Evolutionary conservation across 192 early-diverging fungal species (phyloP).

Genomic region (Coemansia sp.): DNA sequence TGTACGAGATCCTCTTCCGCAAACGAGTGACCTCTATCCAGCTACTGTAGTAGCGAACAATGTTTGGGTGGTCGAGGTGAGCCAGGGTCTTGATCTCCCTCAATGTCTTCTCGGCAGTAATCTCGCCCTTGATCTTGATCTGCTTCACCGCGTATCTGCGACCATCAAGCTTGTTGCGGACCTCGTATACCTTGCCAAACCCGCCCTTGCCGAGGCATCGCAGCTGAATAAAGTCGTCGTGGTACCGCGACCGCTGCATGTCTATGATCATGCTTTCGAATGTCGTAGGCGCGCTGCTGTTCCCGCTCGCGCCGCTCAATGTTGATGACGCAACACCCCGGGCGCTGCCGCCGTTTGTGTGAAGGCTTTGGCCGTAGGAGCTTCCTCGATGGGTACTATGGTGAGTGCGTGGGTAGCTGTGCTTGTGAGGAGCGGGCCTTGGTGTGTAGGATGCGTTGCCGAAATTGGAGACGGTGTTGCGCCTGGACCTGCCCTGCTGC

Average conservation of each 20-base stretch:
- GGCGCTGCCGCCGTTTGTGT: background rate
- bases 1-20: slow-evolving; percentile 9
- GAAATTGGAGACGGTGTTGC: slow-evolving; percentile 6
- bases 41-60: slow-evolving; percentile 89
- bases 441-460: background rate
- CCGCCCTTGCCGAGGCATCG: slow-evolving; percentile 84
- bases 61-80: slow-evolving; percentile 80
- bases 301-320: background rate
- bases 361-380: background rate
- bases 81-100: slow-evolving; percentile 91
- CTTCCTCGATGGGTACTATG: background rate
- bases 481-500: background rate
- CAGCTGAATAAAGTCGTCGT: slow-evolving; percentile 82
- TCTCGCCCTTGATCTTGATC: slow-evolving; percentile 64
- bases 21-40: slow-evolving; percentile 79
- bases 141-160: slow-evolving; percentile 92
- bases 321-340: background rate
- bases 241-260: slow-evolving; percentile 62
- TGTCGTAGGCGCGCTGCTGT: slow-evolving; percentile 2
- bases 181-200: slow-evolving; percentile 84
- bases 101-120: slow-evolving; percentile 71
- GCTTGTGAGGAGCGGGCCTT: background rate
- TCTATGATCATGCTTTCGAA: slow-evolving; percentile 50
- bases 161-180: slow-evolving; percentile 85
- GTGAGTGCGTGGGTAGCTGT: background rate